Percentiles rank a stretch among this genome's conserved stretches.
Conservation (phyloP, 176 grass and related monocot genomes). For the Thinopyrum elongatum region DNA sequence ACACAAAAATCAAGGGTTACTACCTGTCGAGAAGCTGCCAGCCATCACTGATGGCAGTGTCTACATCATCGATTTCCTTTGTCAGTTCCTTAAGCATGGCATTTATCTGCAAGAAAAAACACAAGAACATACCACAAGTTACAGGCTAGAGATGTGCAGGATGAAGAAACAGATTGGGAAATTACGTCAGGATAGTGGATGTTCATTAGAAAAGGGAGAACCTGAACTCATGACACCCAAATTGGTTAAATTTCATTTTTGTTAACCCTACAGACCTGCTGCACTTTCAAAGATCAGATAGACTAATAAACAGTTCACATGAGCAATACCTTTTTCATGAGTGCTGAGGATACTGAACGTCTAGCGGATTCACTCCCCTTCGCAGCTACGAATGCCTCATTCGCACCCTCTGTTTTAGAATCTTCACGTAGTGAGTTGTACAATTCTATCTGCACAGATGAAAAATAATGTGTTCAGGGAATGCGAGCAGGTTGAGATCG, state of each 20-base stretch:
- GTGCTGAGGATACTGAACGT: not conserved
- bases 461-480: not conserved
- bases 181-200: not conserved
- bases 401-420: not conserved
- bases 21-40: slow-evolving; percentile 5
- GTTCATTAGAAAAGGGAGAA: fast-evolving
- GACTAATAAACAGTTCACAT: not conserved
- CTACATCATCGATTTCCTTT: not conserved
- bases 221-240: not conserved
- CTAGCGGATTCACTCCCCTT: not conserved
- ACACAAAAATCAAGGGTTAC: not conserved
- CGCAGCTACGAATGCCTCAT: not conserved
- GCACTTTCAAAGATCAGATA: not conserved
- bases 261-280: not conserved
- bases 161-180: not conserved
- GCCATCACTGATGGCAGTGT: not conserved
- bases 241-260: no score
- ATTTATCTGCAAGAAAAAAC: not conserved
- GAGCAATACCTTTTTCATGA: not conserved
- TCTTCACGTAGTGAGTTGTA: not conserved
- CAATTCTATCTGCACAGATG: not conserved
- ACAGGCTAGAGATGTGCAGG: not conserved
- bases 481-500: not conserved
- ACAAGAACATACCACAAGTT: not conserved
- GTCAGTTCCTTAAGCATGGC: not conserved